Conservation (phyloP, 2,329 filamentous ascomycete species). For the Xylariomycetidae sp. region DNA sequence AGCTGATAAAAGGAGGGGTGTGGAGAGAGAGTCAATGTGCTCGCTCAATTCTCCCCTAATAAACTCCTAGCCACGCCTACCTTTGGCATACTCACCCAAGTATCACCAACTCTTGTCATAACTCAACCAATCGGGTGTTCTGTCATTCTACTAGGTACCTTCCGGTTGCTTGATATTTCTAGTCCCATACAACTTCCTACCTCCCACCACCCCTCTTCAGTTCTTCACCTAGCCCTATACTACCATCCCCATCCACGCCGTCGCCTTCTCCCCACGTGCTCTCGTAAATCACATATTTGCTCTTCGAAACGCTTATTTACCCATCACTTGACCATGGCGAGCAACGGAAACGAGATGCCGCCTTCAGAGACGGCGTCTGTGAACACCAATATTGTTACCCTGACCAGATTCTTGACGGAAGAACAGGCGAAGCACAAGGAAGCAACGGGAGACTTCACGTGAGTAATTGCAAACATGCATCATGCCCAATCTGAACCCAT, state of each 20-base stretch:
- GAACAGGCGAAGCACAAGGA: slow-evolving; percentile 91
- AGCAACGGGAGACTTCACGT: slow-evolving; percentile 98
- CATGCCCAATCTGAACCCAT: too few relatives aligned
- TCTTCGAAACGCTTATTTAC: background rate
- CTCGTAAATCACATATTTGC: too few relatives aligned
- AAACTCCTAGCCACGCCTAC: slow-evolving; percentile 1
- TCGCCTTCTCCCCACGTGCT: too few relatives aligned
- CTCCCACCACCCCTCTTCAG: slow-evolving; percentile 3
- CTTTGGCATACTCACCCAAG: slow-evolving; percentile 15
- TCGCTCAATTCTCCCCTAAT: background rate
- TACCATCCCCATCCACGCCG: too few relatives aligned
- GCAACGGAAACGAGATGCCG: slow-evolving; percentile 21
- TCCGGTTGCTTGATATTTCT: too few relatives aligned
- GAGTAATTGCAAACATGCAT: too few relatives aligned
- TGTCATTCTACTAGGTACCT: too few relatives aligned
- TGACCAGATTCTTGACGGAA: slow-evolving; percentile 93
- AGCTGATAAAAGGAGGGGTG: background rate
- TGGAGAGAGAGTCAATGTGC: background rate
- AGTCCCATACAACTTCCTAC: too few relatives aligned
- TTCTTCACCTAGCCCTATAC: too few relatives aligned
- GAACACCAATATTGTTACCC: slow-evolving; percentile 93
- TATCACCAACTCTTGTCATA: slow-evolving; percentile 9
- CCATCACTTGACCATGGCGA: slow-evolving; percentile 15
- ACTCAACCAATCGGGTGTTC: too few relatives aligned
- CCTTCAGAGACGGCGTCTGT: slow-evolving; percentile 65